phyloP scores from a whole-genome alignment of 352 stramenopile genomes.

The Pythium biforme region DNA sequence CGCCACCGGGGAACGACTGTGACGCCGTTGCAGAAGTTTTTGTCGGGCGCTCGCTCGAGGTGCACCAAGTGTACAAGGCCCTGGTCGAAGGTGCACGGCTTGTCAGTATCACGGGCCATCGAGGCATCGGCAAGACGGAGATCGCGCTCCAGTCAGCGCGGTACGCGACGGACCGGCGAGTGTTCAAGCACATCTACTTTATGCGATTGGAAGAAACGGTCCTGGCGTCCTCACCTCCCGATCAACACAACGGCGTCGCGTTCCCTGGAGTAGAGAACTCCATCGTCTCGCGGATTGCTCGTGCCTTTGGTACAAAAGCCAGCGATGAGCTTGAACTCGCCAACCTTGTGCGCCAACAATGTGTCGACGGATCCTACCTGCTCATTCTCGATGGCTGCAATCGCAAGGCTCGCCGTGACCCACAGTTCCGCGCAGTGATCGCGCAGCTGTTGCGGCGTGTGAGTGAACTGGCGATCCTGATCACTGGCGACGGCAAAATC shows the following conservation, averaged over 20 bases:
- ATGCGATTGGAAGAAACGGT: constrained; percentile 39
- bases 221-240: not conserved
- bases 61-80: constrained; percentile 76
- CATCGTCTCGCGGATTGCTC: constrained; percentile 18
- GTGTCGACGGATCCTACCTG: constrained; percentile 47
- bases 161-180: constrained; percentile 67
- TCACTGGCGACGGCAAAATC: constrained; percentile 73
- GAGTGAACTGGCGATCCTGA: constrained; percentile 52
- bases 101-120: constrained; percentile 69
- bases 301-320: constrained; percentile 14
- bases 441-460: constrained; percentile 61
- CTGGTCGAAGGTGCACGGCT: constrained; percentile 74
- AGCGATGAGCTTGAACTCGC: constrained; percentile 39
- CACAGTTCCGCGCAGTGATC: constrained; percentile 45
- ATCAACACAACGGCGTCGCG: not conserved
- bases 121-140: constrained; percentile 80
- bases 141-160: constrained; percentile 73
- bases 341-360: constrained; percentile 51
- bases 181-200: constrained; percentile 80
- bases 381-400: constrained; percentile 83
- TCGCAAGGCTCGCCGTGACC: constrained; percentile 39
- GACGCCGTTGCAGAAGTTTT: constrained; percentile 74
- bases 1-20: constrained; percentile 62
- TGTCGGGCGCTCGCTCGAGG: constrained; percentile 73
- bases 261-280: not conserved